These are phyloP conservation scores for Blumeriella jaapii DNA, from an alignment of 2,329 filamentous ascomycete genomes.

Conservation along the genomic window DNA sequence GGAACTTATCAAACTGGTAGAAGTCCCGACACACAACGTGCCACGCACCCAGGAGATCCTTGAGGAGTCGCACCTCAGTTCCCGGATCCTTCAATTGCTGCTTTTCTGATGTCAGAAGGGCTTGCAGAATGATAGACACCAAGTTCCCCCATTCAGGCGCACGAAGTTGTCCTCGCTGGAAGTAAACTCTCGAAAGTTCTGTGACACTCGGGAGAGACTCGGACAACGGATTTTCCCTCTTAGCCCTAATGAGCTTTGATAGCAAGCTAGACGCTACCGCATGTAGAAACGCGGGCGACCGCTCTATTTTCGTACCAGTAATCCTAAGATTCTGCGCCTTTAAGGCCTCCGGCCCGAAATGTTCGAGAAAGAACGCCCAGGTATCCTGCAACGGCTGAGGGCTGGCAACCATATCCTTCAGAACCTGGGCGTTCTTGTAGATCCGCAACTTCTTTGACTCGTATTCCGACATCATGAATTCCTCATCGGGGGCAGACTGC, in stretches of 20 bases:
- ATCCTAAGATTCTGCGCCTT: not conserved
- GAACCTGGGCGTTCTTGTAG: conserved; percentile 20
- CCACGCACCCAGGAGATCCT: conserved; percentile 25
- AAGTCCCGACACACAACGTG: conserved; percentile 20
- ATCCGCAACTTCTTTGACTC: not conserved
- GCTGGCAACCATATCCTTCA: conserved; percentile 22
- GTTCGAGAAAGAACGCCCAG: conserved; percentile 25
- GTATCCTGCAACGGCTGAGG: conserved; percentile 14
- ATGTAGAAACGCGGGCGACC: conserved; percentile 7
- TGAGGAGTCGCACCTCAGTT: conserved; percentile 10
- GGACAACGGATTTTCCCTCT: conserved; percentile 14
- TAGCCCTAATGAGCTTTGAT: conserved; percentile 16
- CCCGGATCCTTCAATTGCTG: conserved; percentile 1
- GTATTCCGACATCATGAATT: too few species aligned
- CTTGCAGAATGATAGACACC: conserved; percentile 16
- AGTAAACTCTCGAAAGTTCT: conserved; percentile 20
- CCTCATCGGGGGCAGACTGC: conserved; percentile 5
- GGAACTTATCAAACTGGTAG: conserved; percentile 6
- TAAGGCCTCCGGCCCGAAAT: conserved; percentile 25
- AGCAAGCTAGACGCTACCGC: conserved; percentile 12
- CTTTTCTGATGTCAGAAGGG: conserved; percentile 11
- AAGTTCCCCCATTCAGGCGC: conserved; percentile 21
- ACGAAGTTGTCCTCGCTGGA: conserved; percentile 18
- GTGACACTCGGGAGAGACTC: conserved; percentile 19
- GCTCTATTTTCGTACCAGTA: conserved; percentile 1